Conservation (phyloP, 805 yeast species). For the Komagataella kurtzmanii region DNA sequence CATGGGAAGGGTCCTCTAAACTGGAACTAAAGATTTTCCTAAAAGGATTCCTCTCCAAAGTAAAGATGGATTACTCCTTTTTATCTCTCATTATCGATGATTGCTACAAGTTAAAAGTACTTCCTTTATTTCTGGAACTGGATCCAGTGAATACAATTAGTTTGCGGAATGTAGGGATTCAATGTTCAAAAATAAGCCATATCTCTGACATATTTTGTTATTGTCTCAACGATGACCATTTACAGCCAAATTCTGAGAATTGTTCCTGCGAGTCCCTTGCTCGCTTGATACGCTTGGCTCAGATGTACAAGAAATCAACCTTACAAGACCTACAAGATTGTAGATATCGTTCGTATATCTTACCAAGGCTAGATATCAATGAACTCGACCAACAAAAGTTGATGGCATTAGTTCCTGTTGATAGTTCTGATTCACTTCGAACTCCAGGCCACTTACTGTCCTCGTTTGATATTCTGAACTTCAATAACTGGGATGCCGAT, state of each 20-base stretch:
- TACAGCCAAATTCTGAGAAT: constrained; percentile 1
- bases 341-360: neutral
- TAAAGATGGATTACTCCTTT: constrained; percentile 5
- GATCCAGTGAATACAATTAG: constrained; percentile 67
- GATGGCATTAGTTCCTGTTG: neutral
- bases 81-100: constrained; percentile 23
- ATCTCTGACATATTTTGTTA: constrained; percentile 72
- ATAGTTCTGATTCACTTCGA: neutral
- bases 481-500: constrained; percentile 56
- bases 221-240: constrained; percentile 33
- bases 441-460: constrained; percentile 14
- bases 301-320: constrained; percentile 12
- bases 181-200: constrained; percentile 65
- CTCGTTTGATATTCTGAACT: constrained; percentile 24
- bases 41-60: constrained; percentile 11
- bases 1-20: constrained; percentile 24
- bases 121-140: constrained; percentile 42
- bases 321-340: constrained; percentile 5
- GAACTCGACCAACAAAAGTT: neutral
- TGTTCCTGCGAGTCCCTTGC: constrained; percentile 26
- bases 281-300: constrained; percentile 29
- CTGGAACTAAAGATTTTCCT: constrained; percentile 8
- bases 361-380: neutral
- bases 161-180: constrained; percentile 75
- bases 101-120: constrained; percentile 24